phyloP scores from a whole-genome alignment of 1,284 basidiomycete genomes.

The Leccinum angustisporum region DNA sequence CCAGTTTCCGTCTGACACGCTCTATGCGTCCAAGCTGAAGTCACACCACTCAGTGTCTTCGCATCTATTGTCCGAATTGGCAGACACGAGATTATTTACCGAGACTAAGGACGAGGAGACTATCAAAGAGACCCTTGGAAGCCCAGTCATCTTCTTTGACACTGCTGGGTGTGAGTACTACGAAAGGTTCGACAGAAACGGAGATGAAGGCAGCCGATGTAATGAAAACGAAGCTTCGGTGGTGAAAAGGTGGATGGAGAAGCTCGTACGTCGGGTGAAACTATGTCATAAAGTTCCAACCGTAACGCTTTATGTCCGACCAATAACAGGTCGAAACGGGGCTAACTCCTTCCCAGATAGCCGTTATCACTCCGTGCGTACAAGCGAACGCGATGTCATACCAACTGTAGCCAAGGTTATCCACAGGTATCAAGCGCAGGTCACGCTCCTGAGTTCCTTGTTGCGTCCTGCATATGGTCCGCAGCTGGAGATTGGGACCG shows the following conservation, averaged over 20 bases:
- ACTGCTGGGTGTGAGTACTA: slow-evolving; percentile 92
- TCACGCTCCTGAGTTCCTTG: slow-evolving; percentile 72
- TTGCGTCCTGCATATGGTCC: slow-evolving; percentile 68
- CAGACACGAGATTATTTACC: slow-evolving; percentile 43
- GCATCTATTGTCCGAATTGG: slow-evolving; percentile 74
- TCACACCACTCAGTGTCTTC: slow-evolving; percentile 72
- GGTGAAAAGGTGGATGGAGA: slow-evolving; percentile 79
- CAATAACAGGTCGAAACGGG: slow-evolving; percentile 62
- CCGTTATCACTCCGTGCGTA: slow-evolving; percentile 83
- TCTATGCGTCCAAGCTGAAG: slow-evolving; percentile 76
- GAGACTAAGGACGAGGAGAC: slow-evolving; percentile 57
- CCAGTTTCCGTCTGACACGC: slow-evolving; percentile 78
- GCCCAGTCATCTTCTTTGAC: slow-evolving; percentile 90
- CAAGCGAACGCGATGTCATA: neutral
- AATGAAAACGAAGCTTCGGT: slow-evolving; percentile 93
- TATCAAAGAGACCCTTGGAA: slow-evolving; percentile 63
- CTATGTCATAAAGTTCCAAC: neutral
- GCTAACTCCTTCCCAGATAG: slow-evolving; percentile 74
- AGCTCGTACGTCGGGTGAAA: slow-evolving; percentile 54
- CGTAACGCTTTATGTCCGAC: slow-evolving; percentile 1
- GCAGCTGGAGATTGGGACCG: slow-evolving; percentile 84
- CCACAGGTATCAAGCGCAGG: slow-evolving; percentile 85
- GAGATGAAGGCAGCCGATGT: slow-evolving; percentile 82
- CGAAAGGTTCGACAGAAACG: slow-evolving; percentile 67
- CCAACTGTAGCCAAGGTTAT: neutral